Base-by-base conservation (phyloP, 306 rosid genomes). In the Trifolium pratense region DNA sequence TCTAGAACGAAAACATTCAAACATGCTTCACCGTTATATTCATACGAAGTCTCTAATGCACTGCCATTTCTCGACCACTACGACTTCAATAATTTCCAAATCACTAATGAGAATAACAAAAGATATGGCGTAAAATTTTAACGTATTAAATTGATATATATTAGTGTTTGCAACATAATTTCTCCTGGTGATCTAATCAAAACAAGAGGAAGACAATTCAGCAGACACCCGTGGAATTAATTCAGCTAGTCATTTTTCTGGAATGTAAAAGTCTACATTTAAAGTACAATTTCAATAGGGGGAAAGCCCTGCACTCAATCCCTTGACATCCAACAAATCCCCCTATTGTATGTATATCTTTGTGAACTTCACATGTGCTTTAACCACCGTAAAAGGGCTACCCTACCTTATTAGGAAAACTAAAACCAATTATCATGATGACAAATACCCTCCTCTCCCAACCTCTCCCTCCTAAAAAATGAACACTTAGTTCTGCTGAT, bases 101-200 rank as follows among this genome's bases (percentile, higher is more conserved):
- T 66, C 29, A n/a, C 18, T n/a, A 46, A 67, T 37, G 57, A 66
- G 20, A 65, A 78, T 20, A 13, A 40, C 18, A 57, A 75, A 48
- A 70, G 10, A 56, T 29, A 48, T 25, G 75, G 9, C 64, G 67
- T 66, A 5, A 43, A 66, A 34, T 76, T 60, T 71, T 23, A 67
- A 31, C 7, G 12, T 58, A 56, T 51, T 67, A 29, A 49, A 76
- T 72, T 15, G 13, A 43, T 15, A 55, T 70, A 58, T 31, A 70
- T n/a, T 39, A 71, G 57, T 53, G 60, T 82, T 67, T 66, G 56
- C 66, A 68, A 42, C 67, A 17, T 20, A 63, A 42, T 53, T 64
- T 64, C 52, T 63, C 60, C 45, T 20, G 12, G 60, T 42, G 67
- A 63, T 52, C 59, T 42, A 49, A 37, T 66, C 25, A 60, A 48